These are phyloP conservation scores for Lablab purpureus DNA, from an alignment of 306 rosid genomes.

Conservation along the genomic window DNA sequence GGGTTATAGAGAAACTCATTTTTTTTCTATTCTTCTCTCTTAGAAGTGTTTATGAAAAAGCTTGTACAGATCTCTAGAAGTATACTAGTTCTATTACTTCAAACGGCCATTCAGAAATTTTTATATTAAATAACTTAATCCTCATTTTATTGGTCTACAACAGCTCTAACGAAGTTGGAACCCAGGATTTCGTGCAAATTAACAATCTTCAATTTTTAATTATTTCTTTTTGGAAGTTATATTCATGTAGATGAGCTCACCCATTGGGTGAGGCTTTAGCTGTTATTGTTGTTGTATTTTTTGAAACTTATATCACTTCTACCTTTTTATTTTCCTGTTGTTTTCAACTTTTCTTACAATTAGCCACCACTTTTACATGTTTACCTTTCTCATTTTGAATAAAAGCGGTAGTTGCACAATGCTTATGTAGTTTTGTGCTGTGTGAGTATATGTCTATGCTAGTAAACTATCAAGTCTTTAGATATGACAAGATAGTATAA, in stretches of 20 bases:
- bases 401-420: background rate
- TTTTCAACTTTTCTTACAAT: background rate
- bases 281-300: background rate
- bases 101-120: background rate
- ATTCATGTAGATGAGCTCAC: background rate
- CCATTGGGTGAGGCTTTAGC: background rate
- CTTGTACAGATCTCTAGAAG: background rate
- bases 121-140: background rate
- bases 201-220: background rate
- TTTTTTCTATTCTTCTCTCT: too few relatives aligned
- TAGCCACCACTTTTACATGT: background rate
- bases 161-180: background rate
- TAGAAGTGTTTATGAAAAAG: too few relatives aligned
- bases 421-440: conserved; percentile 13
- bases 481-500: conserved; percentile 15
- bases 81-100: background rate
- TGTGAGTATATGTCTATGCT: background rate
- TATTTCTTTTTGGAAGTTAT: background rate
- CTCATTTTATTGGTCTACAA: background rate
- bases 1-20: too few relatives aligned
- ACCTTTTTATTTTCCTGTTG: background rate
- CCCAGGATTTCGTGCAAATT: background rate
- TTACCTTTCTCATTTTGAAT: conserved; percentile 9
- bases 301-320: background rate
- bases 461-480: conserved; percentile 17